Base-by-base conservation (phyloP, 2,329 filamentous ascomycete species). In the Fusarium heterosporum region DNA sequence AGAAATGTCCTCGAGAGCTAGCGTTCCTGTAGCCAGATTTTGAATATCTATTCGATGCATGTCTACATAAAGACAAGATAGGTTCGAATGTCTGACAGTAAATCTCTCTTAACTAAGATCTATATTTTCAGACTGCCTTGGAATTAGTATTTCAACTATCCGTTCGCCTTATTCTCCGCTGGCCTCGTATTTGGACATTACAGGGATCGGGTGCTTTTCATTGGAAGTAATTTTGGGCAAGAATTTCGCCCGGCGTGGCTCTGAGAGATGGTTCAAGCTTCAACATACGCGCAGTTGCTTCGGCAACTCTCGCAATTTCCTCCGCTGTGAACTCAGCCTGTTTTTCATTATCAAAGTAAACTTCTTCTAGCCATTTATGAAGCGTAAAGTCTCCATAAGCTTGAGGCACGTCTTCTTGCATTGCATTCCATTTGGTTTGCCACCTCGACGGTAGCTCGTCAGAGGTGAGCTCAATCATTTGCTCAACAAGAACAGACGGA, bases 211-310 rank as follows among this genome's bases (percentile, higher is more conserved):
- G 22, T 22, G 6, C 6, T 22, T 22, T 22, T 22, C 22, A 22
- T 22, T 22, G 6, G 22, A 22, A 22, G 22, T 22, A 72, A 48
- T 38, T 6, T 28, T 64, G 41, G 9, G 13, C n/a, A 36, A 68
- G 54, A 16, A 58, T 14, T 6, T 71, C 53, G 10, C 17, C 58
- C 50, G 66, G 28, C 3, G 49, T 54, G 16, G 58, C 64, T 30
- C 70, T 54, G 1, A 54, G 40, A 3, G 54, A 62, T 4, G 71
- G 69, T 39, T 73, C 66, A 65, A 73, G 48, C 39, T 29, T 63
- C 25, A 73, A 38, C 55, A 73, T 60, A 0, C 47, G 29, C 8
- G 14, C 19, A n/a, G 72, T 51, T 1, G 66, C 2, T n/a, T 48
- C 26, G 1, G 38, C 55, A 11, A 52, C 1, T 1, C 11, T 45